Conservation (phyloP, 176 grass and related monocot species). For the Typha latifolia region DNA sequence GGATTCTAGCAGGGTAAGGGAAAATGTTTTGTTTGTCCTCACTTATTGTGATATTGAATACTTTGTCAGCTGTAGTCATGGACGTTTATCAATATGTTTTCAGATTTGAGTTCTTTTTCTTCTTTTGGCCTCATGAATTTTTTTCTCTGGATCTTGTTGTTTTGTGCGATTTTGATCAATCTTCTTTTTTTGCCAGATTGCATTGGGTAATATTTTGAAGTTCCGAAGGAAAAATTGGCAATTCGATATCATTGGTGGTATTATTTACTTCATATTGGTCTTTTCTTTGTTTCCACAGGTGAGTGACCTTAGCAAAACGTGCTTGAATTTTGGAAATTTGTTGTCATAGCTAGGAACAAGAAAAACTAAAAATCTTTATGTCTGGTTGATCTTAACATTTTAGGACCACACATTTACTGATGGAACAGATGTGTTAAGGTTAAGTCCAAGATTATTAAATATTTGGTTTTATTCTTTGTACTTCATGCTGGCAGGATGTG, state of each 20-base stretch:
- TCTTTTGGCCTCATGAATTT: constrained; percentile 8
- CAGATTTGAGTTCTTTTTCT: constrained; percentile 10
- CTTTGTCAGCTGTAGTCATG: constrained; percentile 2
- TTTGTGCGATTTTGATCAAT: constrained; percentile 9
- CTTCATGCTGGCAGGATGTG: background rate
- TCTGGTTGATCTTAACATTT: too few relatives aligned
- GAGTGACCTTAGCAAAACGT: constrained; percentile 6
- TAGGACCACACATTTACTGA: background rate
- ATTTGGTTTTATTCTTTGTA: background rate
- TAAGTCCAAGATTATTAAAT: background rate
- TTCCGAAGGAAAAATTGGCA: constrained; percentile 99
- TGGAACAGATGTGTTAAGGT: too few relatives aligned
- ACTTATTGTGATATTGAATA: background rate
- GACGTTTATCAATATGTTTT: background rate
- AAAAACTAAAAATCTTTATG: too few relatives aligned
- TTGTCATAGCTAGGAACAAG: too few relatives aligned
- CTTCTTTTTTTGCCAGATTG: constrained; percentile 50
- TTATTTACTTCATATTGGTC: constrained; percentile 87
- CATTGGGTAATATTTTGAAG: constrained; percentile 95
- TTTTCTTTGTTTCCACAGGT: constrained; percentile 99
- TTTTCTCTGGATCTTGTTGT: constrained; percentile 13
- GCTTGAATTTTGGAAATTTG: too few relatives aligned
- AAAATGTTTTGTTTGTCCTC: constrained; percentile 8
- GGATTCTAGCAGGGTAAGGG: constrained; percentile 87
- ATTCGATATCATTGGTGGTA: constrained; percentile 97